Conservation (phyloP, 768 basidiomycete genomes). For the Saitozyma sp. region DNA sequence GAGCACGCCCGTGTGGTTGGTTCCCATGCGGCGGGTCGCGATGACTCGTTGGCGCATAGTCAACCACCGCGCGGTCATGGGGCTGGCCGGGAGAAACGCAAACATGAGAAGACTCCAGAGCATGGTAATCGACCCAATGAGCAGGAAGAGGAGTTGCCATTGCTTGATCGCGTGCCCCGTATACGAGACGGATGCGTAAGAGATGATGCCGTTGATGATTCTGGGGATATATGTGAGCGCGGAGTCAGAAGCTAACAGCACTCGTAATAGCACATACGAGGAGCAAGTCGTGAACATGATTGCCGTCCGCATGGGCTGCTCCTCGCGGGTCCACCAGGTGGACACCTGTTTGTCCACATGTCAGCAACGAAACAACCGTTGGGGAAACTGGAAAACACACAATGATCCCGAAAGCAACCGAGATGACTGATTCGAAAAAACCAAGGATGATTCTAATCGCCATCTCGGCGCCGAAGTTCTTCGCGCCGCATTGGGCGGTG, state of each 20-base stretch:
- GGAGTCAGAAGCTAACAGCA: no score
- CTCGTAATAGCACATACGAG: slow-evolving; percentile 15
- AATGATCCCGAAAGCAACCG: slow-evolving; percentile 56
- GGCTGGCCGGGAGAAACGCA: slow-evolving; percentile 33
- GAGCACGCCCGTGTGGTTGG: slow-evolving; percentile 36
- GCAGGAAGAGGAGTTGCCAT: slow-evolving; percentile 36
- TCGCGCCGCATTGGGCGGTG: slow-evolving; percentile 15
- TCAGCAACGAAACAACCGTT: background rate
- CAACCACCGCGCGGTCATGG: slow-evolving; percentile 37
- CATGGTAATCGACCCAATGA: slow-evolving; percentile 34
- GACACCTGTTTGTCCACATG: slow-evolving; percentile 12
- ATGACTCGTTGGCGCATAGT: slow-evolving; percentile 33
- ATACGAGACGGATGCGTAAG: slow-evolving; percentile 14
- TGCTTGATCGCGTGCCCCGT: slow-evolving; percentile 9
- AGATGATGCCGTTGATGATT: slow-evolving; percentile 33
- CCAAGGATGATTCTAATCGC: slow-evolving; percentile 36
- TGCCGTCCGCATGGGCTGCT: slow-evolving; percentile 34
- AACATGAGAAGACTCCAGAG: slow-evolving; percentile 25
- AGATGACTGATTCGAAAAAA: slow-evolving; percentile 33
- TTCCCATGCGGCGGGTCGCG: slow-evolving; percentile 21
- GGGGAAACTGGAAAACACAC: slow-evolving; percentile 2
- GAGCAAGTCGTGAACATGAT: slow-evolving; percentile 41
- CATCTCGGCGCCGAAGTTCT: slow-evolving; percentile 21
- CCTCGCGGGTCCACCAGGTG: slow-evolving; percentile 33
- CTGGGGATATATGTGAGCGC: background rate